Evolutionary conservation across 2,329 filamentous ascomycete species (phyloP), one percentile per base, ranked within the genome.

Genomic region (Pyrenophora tritici-repentis): DNA sequence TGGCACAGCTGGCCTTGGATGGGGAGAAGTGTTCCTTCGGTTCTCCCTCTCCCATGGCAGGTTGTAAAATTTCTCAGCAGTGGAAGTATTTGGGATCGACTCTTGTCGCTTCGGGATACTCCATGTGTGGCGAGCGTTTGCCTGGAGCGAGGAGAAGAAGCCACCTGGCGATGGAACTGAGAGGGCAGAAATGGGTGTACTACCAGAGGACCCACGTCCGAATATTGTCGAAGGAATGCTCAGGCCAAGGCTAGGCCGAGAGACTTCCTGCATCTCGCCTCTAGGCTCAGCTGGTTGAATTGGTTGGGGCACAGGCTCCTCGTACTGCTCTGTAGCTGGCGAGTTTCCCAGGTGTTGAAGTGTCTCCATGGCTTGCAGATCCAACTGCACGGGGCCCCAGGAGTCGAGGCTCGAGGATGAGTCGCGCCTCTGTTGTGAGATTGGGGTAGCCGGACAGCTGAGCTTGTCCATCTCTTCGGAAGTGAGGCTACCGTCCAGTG

Each of bases 61-160:
- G 56, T 88, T 86, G 76, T 97, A 97, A 67, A 97, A 97, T 56
- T 88, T 85, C 70, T 96, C 90, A 8, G 93, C 93, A n/a, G 88
- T 91, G 24, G 91, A 90, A 1, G 93, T 96, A 0, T 90, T 93
- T 1, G 91, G 91, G 1, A 85, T 85, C 3, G 71, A 70, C 9
- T 75, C 73, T 12, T 70, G 66, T 20, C 56, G 59, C 42, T 65
- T 66, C 16, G 66, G 64, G 8, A 87, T 77, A 65, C 90, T 86
- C 93, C 93, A 97, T 10, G 92, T 94, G 66, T 87, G 86, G 44
- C 91, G 85, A 32, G 87, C 86, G 45, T 85, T 83, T 3, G 87
- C 84, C 32, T 88, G 90, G 22, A 97, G 82, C 0, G 88, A 91
- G 2, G 90, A 90, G 74, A 97, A 97, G 79, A 97, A 97, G 1